These are phyloP conservation scores for Choanephora cucurbitarum DNA, from an alignment of 371 early-diverging fungal species.

Conservation along the genomic window DNA sequence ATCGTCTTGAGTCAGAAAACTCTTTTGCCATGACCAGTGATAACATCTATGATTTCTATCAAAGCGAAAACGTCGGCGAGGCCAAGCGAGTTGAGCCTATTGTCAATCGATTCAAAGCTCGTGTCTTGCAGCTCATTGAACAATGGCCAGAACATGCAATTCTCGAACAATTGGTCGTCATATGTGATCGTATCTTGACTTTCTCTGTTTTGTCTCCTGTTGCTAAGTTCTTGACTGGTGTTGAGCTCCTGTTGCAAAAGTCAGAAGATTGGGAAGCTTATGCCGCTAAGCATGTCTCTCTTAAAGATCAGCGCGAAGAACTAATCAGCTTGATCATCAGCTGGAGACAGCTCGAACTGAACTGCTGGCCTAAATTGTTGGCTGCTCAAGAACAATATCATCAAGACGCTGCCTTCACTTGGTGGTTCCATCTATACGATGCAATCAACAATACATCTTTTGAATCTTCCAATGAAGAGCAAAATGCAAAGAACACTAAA, in stretches of 20 bases:
- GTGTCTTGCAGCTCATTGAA: conserved; percentile 63
- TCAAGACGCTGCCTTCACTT: conserved; percentile 63
- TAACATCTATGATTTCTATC: conserved; percentile 86
- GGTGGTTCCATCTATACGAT: conserved; percentile 92
- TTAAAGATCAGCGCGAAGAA: conserved; percentile 74
- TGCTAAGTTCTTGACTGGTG: conserved; percentile 87
- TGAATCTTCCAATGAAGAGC: conserved; percentile 28
- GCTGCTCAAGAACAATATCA: conserved; percentile 76
- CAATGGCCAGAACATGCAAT: conserved; percentile 94
- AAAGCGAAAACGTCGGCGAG: conserved; percentile 77
- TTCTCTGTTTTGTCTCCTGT: conserved; percentile 86
- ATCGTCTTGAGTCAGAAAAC: conserved; percentile 40
- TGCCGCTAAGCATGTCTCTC: conserved; percentile 81
- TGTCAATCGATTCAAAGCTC: conserved; percentile 63
- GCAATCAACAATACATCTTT: conserved; percentile 46
- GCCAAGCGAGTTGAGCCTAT: conserved; percentile 68
- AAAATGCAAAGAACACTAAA: conserved; percentile 29
- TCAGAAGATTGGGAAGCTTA: conserved; percentile 95
- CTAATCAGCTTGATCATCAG: conserved; percentile 75
- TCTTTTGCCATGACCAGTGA: conserved; percentile 43
- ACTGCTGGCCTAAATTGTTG: conserved; percentile 88
- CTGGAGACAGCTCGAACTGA: conserved; percentile 93
- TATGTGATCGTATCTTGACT: conserved; percentile 70
- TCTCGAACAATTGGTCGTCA: conserved; percentile 69
- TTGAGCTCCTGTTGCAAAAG: conserved; percentile 85